Percentiles rank a stretch among this genome's conserved stretches.
phyloP scores from a whole-genome alignment of 2,329 filamentous ascomycete genomes.

The Pseudogymnoascus sp. region DNA sequence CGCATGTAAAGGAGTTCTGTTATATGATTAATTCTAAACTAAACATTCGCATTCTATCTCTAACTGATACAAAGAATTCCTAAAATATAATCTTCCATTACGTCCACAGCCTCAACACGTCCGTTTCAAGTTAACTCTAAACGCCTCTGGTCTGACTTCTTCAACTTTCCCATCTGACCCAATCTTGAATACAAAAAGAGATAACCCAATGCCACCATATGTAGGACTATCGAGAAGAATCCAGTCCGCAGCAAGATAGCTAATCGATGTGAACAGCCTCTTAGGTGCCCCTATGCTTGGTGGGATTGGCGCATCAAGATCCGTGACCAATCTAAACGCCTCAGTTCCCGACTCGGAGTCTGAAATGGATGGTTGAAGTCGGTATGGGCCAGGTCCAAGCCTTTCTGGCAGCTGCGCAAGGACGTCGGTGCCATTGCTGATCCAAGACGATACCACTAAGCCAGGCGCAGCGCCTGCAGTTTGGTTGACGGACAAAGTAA shows the following conservation, averaged over 20 bases:
- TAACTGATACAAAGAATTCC: not conserved
- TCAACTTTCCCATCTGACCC: not conserved
- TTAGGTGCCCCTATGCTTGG: not conserved
- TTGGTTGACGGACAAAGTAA: conserved; percentile 18
- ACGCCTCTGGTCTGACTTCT: not conserved
- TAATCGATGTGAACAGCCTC: not conserved
- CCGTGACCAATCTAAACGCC: not conserved
- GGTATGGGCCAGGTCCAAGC: not conserved
- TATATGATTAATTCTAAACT: not conserved
- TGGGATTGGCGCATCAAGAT: not conserved
- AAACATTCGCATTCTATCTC: not conserved
- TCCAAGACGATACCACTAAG: conserved; percentile 25
- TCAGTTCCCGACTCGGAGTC: not conserved
- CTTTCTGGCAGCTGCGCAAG: conserved; percentile 13
- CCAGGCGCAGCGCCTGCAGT: conserved; percentile 21
- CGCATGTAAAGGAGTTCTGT: not conserved
- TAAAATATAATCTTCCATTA: not conserved
- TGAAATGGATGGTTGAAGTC: not conserved
- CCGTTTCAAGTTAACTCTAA: not conserved
- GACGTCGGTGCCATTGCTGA: conserved; percentile 28
- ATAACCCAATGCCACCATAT: conserved; percentile 1
- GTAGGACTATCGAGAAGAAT: not conserved
- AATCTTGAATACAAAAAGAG: not conserved
- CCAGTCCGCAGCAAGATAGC: not conserved
- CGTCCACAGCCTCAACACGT: not conserved